phyloP scores from a whole-genome alignment of 176 grass and related monocot species.

The Carex cristatella region DNA sequence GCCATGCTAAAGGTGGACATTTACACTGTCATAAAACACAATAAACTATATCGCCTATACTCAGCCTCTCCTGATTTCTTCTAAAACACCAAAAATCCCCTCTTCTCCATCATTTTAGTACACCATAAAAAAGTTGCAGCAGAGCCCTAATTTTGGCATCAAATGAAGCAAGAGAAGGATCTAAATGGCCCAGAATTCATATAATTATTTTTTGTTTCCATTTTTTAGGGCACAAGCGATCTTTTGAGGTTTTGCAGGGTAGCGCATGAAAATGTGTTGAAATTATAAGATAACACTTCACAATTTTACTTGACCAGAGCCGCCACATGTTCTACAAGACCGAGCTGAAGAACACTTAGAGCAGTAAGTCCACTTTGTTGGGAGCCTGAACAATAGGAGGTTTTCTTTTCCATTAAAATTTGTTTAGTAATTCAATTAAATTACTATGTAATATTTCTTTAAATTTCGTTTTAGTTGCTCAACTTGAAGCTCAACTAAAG shows the following conservation, averaged over 20 bases:
- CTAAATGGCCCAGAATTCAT: background rate
- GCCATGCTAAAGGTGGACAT: background rate
- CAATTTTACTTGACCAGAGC: conserved; percentile 34
- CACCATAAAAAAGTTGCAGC: background rate
- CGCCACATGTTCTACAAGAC: conserved; percentile 35
- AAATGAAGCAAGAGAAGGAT: background rate
- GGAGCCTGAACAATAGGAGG: conserved; percentile 24
- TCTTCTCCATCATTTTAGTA: background rate
- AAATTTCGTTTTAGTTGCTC: background rate
- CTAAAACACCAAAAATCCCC: background rate
- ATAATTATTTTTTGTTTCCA: background rate
- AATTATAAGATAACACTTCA: background rate
- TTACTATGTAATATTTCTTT: background rate
- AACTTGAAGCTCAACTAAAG: background rate
- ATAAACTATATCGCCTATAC: background rate
- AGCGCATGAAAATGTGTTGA: background rate
- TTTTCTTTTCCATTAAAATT: background rate
- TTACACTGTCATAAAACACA: no score
- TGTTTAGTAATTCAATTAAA: background rate
- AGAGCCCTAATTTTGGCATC: background rate
- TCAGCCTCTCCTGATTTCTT: background rate
- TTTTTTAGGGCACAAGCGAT: background rate
- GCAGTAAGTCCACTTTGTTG: conserved; percentile 50
- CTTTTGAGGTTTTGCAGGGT: background rate
- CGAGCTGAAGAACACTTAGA: conserved; percentile 44